phyloP scores from a whole-genome alignment of 495 filamentous ascomycete genomes.

The Talaromyces borbonicus region DNA sequence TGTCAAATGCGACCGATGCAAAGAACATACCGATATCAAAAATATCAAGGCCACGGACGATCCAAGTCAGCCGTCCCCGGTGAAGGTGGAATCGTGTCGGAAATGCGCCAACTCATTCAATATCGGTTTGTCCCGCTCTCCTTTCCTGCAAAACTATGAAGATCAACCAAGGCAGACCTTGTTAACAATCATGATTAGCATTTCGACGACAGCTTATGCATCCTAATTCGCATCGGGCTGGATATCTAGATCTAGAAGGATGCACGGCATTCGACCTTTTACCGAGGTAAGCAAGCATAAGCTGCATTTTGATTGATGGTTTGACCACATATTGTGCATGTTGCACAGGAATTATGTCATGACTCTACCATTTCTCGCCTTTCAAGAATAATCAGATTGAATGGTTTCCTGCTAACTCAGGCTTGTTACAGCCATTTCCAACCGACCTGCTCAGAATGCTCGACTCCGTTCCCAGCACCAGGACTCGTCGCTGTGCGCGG shows the following conservation, averaged over 20 bases:
- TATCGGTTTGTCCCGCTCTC: constrained; percentile 30
- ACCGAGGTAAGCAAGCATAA: constrained; percentile 43
- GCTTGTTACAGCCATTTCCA: constrained; percentile 53
- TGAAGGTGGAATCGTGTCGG: constrained; percentile 49
- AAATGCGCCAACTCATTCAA: constrained; percentile 65
- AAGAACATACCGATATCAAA: constrained; percentile 60
- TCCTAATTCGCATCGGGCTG: constrained; percentile 61
- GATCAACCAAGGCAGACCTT: neutral
- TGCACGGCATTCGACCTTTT: constrained; percentile 74
- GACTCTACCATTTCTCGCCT: too few relatives aligned
- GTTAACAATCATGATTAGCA: constrained; percentile 20
- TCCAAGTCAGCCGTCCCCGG: constrained; percentile 21
- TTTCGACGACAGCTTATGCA: constrained; percentile 74
- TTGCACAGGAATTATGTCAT: too few relatives aligned
- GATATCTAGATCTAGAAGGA: constrained; percentile 73
- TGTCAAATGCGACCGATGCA: constrained; percentile 80
- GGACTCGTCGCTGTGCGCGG: constrained; percentile 65
- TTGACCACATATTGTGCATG: too few relatives aligned
- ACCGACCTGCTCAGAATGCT: constrained; percentile 75
- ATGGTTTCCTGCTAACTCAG: neutral
- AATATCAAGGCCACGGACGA: constrained; percentile 46
- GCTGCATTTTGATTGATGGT: neutral
- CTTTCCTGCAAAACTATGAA: neutral
- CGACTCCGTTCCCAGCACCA: constrained; percentile 50
- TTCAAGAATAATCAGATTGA: neutral